These are phyloP conservation scores for Sequoia sempervirens DNA, from an alignment of 75 land plant genomes.

Conservation along the genomic window DNA sequence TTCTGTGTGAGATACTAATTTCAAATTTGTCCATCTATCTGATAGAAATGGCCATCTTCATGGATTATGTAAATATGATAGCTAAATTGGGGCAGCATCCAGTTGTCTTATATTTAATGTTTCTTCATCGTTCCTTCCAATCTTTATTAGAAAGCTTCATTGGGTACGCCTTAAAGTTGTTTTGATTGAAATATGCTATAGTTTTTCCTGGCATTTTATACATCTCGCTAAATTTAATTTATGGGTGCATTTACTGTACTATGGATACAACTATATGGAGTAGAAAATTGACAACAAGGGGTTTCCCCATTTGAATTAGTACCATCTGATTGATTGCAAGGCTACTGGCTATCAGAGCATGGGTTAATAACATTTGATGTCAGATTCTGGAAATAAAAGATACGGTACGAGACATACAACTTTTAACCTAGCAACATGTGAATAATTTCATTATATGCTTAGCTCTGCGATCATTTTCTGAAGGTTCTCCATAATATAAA, in stretches of 20 bases:
- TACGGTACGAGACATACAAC: neutral
- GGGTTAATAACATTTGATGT: neutral
- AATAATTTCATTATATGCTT: neutral
- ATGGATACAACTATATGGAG: neutral
- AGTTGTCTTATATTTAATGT: neutral
- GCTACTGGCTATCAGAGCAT: neutral
- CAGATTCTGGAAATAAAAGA: neutral
- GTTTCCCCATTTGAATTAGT: neutral
- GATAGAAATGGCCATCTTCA: neutral
- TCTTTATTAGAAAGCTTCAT: neutral
- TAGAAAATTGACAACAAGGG: neutral
- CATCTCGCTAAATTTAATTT: neutral
- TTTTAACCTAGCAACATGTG: neutral
- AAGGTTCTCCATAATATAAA: neutral
- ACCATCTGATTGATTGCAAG: neutral
- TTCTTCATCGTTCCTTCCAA: neutral
- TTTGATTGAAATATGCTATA: neutral
- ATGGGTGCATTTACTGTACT: neutral
- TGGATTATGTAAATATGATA: neutral
- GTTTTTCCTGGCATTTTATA: neutral
- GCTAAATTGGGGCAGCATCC: neutral
- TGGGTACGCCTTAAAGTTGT: neutral
- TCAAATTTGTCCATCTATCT: neutral
- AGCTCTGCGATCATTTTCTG: neutral
- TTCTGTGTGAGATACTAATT: neutral